phyloP scores from a whole-genome alignment of 805 yeast species.

The Vanderwaltozyma yarrowii region DNA sequence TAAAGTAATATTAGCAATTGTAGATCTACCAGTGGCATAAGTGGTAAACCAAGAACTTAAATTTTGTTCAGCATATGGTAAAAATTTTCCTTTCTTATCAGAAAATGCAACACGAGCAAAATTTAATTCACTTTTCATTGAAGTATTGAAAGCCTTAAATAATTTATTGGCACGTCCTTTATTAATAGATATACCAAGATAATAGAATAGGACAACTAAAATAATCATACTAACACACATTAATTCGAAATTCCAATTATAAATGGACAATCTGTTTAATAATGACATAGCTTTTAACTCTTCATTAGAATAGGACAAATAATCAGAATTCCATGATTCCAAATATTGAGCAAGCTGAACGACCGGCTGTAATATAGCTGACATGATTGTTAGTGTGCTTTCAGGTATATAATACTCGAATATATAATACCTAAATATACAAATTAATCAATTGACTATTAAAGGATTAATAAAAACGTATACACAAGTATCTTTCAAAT shows the following conservation, averaged over 20 bases:
- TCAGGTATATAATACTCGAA: too few relatives aligned
- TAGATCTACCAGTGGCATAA: constrained; percentile 84
- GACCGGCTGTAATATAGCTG: constrained; percentile 10
- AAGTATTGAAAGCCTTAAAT: constrained; percentile 40
- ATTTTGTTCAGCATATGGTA: constrained; percentile 31
- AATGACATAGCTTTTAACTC: constrained; percentile 52
- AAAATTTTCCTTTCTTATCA: constrained; percentile 12
- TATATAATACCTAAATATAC: too few relatives aligned
- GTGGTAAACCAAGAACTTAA: constrained; percentile 34
- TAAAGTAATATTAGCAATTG: constrained; percentile 53
- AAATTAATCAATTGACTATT: too few relatives aligned
- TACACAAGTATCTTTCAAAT: too few relatives aligned
- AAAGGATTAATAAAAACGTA: too few relatives aligned
- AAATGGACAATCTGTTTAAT: constrained; percentile 43
- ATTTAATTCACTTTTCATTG: constrained; percentile 42
- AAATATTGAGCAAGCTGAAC: constrained; percentile 8
- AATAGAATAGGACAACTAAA: constrained; percentile 41
- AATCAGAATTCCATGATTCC: constrained; percentile 23
- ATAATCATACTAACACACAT: constrained; percentile 43
- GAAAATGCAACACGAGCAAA: constrained; percentile 55
- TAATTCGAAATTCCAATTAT: constrained; percentile 73
- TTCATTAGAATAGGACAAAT: constrained; percentile 30
- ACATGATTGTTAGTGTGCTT: too few relatives aligned
- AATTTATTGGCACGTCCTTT: constrained; percentile 42
- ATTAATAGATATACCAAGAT: constrained; percentile 53